Base-by-base conservation (phyloP, 345 rosid species). In the Alliaria petiolata region DNA sequence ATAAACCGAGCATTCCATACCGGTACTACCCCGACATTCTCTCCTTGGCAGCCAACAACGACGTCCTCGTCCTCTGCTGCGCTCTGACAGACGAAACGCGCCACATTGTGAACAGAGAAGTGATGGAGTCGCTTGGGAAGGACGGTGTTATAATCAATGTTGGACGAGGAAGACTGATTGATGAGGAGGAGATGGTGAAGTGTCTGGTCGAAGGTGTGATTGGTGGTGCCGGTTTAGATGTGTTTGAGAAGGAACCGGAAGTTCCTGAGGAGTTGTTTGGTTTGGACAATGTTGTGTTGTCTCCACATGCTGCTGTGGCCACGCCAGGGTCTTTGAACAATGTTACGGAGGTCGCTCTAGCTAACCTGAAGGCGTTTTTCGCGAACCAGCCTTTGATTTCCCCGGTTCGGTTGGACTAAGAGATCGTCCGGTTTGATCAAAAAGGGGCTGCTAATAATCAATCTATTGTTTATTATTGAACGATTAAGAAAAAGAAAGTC, bases 161-260 rank as follows among this genome's bases (percentile, higher is more conserved):
- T 35, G 80, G 80, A 22, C 46, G 80, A 52, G 76, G 80, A 12
- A 9, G 17, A 6, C 28, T 77, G 72, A 49, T 77, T n/a, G 68
- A 77, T 56, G 80, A 77, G 72, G 58, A 64, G 75, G 98, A 88
- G 71, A 55, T 88, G 76, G 90, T 88, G 8, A 76, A 77, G 63
- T 81, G 80, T 53, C 69, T 92, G 71, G 71, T 81, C 46, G 58
- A 34, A 39, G 90, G 98, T 12, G 82, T 88, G 43, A 78, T 90
- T 26, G 87, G 87, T 20, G 95, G 95, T 57, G 91, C 89, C 0
- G 95, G 93, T 31, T 83, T 92, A 59, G 96, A 92, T 76, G 91
- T 92, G 78, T 87, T 86, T 73, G 91, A 86, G 84, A 67, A 87
- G 2, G 96, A 92, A 60, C 96, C 93, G 40, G 6, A 69, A 64